Percentiles rank a stretch among this genome's conserved stretches.
Conservation (phyloP, 2,329 filamentous ascomycete genomes). For the Epichloe sibirici region DNA sequence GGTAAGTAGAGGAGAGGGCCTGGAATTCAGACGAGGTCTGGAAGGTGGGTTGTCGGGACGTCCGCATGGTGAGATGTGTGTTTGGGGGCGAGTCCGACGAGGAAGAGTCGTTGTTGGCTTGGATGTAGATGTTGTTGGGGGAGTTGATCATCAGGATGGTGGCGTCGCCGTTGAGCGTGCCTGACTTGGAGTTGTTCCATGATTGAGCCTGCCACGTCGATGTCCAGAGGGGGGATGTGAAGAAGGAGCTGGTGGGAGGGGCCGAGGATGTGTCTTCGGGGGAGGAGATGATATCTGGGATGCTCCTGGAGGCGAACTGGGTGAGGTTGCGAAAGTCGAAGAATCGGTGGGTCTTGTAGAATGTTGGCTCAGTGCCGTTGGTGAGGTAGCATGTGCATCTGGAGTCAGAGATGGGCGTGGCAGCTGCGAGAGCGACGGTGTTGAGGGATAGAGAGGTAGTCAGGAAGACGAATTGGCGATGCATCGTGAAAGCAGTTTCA, state of each 20-base stretch:
- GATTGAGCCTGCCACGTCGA: constrained; percentile 25
- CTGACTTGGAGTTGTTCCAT: constrained; percentile 25
- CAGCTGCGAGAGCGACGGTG: neutral
- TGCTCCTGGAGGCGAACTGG: constrained; percentile 21
- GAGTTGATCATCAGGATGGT: constrained; percentile 28
- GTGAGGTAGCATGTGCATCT: constrained; percentile 35
- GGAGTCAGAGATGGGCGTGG: constrained; percentile 14
- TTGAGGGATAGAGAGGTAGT: neutral
- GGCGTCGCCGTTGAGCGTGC: constrained; percentile 7
- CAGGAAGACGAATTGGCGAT: neutral
- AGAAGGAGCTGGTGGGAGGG: constrained; percentile 24
- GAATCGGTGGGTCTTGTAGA: constrained; percentile 34
- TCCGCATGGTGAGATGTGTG: constrained; percentile 37
- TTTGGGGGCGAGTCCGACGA: constrained; percentile 7
- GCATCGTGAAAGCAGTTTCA: neutral
- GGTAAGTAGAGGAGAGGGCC: constrained; percentile 17
- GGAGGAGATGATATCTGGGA: constrained; percentile 21
- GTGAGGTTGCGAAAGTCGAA: constrained; percentile 35
- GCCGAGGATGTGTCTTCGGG: constrained; percentile 15
- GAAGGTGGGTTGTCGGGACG: constrained; percentile 28
- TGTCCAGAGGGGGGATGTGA: constrained; percentile 23
- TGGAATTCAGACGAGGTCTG: constrained; percentile 38
- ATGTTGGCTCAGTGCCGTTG: constrained; percentile 30
- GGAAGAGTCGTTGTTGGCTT: constrained; percentile 16
- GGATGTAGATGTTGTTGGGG: constrained; percentile 33